Evolutionary conservation across 352 stramenopile genomes (phyloP).

Genomic region (Globisporangium polare): DNA sequence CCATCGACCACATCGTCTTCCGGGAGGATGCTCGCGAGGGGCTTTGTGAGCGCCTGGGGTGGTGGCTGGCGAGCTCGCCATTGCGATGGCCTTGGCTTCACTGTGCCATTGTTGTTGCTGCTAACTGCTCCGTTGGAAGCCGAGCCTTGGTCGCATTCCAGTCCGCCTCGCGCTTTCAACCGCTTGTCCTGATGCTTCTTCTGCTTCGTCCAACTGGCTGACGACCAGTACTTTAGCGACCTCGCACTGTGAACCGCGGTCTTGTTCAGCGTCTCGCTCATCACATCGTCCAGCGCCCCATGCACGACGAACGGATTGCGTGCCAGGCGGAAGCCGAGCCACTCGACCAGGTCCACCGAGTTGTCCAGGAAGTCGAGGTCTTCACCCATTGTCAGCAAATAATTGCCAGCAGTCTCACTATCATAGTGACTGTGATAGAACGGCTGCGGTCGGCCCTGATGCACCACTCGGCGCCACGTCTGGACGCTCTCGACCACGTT

Average conservation of each 20-base stretch:
- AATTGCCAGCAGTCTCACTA: constrained; percentile 27
- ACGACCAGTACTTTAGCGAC: constrained; percentile 28
- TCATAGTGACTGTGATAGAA: constrained; percentile 18
- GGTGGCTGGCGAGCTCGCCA: constrained; percentile 16
- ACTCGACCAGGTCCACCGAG: constrained; percentile 33
- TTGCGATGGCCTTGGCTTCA: not conserved
- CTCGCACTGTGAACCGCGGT: constrained; percentile 16
- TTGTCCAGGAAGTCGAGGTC: constrained; percentile 53
- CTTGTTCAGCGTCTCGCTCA: constrained; percentile 13
- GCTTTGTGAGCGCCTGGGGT: constrained; percentile 28
- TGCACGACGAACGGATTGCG: constrained; percentile 55
- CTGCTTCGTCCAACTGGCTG: constrained; percentile 19
- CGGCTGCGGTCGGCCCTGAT: constrained; percentile 28
- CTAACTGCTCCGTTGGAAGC: not conserved
- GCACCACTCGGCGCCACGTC: constrained; percentile 32
- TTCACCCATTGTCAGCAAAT: constrained; percentile 49
- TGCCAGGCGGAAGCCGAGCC: constrained; percentile 46
- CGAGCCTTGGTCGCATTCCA: not conserved
- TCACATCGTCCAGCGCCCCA: constrained; percentile 27
- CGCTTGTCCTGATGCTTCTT: not conserved
- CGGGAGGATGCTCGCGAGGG: constrained; percentile 40
- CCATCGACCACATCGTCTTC: constrained; percentile 47
- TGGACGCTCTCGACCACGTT: constrained; percentile 52
- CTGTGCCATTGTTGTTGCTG: not conserved
- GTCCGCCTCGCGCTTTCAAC: not conserved